phyloP scores from a whole-genome alignment of 768 basidiomycete genomes.

The Pleurotus sapidus region DNA sequence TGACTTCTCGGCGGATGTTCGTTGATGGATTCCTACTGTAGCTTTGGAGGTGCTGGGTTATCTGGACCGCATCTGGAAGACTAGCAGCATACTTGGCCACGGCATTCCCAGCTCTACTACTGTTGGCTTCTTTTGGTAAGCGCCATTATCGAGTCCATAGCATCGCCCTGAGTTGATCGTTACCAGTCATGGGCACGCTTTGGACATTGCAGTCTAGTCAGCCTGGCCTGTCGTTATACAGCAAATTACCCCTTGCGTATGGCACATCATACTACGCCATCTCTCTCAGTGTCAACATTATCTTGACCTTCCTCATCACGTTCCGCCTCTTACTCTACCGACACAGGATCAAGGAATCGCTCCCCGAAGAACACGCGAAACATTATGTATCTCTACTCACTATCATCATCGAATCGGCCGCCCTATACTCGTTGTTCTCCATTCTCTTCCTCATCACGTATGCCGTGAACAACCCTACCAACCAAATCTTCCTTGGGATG shows the following conservation, averaged over 20 bases:
- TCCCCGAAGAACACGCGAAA: constrained; percentile 30
- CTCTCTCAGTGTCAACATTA: constrained; percentile 38
- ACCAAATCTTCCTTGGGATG: constrained; percentile 34
- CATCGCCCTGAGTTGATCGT: no score
- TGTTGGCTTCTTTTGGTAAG: constrained; percentile 27
- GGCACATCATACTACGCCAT: constrained; percentile 37
- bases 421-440: constrained; percentile 38
- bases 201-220: constrained; percentile 42
- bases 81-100: constrained; percentile 27
- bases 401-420: constrained; percentile 42
- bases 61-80: constrained; percentile 36
- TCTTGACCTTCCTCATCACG: constrained; percentile 37
- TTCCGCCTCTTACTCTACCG: constrained; percentile 32
- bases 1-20: background rate
- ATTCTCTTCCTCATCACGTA: constrained; percentile 39
- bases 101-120: constrained; percentile 31
- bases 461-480: constrained; percentile 33
- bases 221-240: constrained; percentile 38
- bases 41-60: constrained; percentile 48
- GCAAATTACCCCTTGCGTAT: constrained; percentile 27
- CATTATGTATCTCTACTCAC: constrained; percentile 34
- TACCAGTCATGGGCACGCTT: constrained; percentile 36
- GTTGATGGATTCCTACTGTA: constrained; percentile 7
- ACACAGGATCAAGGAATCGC: constrained; percentile 19
- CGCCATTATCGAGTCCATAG: background rate